Evolutionary conservation across 345 rosid species (phyloP), one percentile per base, ranked within the genome.

Genomic region (Camelina laxa): DNA sequence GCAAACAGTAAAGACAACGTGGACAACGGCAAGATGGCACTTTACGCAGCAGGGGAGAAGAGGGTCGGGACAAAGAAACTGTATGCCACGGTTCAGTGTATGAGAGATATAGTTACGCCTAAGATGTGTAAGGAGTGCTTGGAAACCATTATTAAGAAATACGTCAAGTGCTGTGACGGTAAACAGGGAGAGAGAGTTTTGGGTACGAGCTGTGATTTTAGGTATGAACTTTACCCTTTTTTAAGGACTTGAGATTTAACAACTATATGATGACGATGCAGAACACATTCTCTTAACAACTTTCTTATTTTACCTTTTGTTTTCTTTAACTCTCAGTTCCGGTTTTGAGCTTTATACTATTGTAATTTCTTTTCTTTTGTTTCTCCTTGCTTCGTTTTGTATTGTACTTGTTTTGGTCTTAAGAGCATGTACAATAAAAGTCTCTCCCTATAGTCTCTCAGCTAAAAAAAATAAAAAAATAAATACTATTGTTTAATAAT

Each of bases 181-280:
- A 87, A 80, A 76, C 77, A 70, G 67, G 87, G 89, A 2, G 91
- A 88, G 1, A 69, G 84, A 54, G 76, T 79, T 20, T 36, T 85
- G 33, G n/a, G n/a, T n/a, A n/a, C n/a, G n/a, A n/a, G n/a, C n/a
- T n/a, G n/a, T n/a, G n/a, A n/a, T n/a, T n/a, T n/a, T n/a, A n/a
- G n/a, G 80, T 87, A 85, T 27, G 91, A 87, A 71, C 69, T 81
- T 13, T 80, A 81, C 73, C 87, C 87, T 15, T 82, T 81, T 64
- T 76, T 86, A 21, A 71, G 55, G 63, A 51, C 16, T 14, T 44
- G 16, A 44, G 16, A 44, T 44, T 14, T 2, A 44, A 14, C 7
- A 44, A 44, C 16, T 14, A 7, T 30, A n/a, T 16, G 15, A n/a
- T n/a, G 5, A 27, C 27, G n/a, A 45, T 22, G 14, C 9, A 9